Base-by-base conservation (phyloP, 208 protist genomes). In the Strigomonas galati region DNA sequence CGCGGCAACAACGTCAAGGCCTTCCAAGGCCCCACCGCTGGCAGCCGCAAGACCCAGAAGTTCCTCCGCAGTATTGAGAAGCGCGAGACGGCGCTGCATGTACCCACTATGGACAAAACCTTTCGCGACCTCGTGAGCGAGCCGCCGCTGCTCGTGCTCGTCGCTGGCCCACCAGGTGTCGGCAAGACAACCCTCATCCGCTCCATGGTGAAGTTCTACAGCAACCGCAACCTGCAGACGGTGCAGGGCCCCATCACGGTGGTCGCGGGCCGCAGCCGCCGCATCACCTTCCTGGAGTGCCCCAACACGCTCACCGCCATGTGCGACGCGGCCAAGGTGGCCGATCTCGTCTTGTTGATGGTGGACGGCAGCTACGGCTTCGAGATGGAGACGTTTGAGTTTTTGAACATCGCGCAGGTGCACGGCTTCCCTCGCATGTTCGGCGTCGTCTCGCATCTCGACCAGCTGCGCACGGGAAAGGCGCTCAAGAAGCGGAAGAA, bases 341-440 rank as follows among this genome's bases (percentile, higher is more conserved):
- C 97, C 4, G 99, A 99, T 79, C 73, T 99, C 2, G 90, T 99
- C 2, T 80, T 99, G 15, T 72, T 99, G 1, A 84, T 99, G 69
- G 93, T 99, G 23, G 98, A 99, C 71, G 99, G 95, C 23, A 90
- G 76, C 62, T 99, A 92, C 77, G 98, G 98, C 31, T 99, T 99
- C 64, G 99, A 99, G 92, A 99, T 99, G 99, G 98, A 99, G 77
- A 99, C 97, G 10, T 99, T 99, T 77, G 99, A 99, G 89, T 99
- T 99, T 74, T 78, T 99, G 27, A 99, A 99, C 76, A 98, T 99
- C 24, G 79, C 98, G 17, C 95, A 99, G 72, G 90, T 97, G 40
- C 98, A 99, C 74, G 99, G 99, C 37, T 99, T 99, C 62, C 97
- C 98, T 5, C 93, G 93, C 51, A 92, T 99, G 71, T 99, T 99